A percentile compares a stretch with the other conserved stretches of the same genome.
Conservation (phyloP, 768 basidiomycete genomes). For the Amanita fuliginea region DNA sequence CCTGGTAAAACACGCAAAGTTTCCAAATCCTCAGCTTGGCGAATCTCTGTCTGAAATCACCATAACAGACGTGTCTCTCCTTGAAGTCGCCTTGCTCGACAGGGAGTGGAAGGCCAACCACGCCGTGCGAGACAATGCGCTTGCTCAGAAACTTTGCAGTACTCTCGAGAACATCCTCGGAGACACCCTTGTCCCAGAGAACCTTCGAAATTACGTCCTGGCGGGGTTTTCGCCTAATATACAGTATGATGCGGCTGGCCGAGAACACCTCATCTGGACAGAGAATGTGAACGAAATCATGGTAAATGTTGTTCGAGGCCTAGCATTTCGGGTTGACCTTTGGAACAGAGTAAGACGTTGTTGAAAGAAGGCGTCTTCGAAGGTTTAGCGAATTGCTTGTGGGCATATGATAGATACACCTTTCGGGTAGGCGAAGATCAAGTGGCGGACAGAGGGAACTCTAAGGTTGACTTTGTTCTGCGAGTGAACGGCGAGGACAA, state of each 20-base stretch:
- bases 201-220: slow-evolving; percentile 8
- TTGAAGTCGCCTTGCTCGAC: slow-evolving; percentile 9
- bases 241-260: background rate
- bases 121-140: slow-evolving; percentile 3
- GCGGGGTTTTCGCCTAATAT: slow-evolving; percentile 9
- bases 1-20: slow-evolving; percentile 10
- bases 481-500: slow-evolving; percentile 7
- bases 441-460: slow-evolving; percentile 7
- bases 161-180: slow-evolving; percentile 10
- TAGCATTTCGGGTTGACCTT: slow-evolving; percentile 8
- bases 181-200: slow-evolving; percentile 8
- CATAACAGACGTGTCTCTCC: background rate
- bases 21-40: slow-evolving; percentile 8
- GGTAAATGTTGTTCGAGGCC: slow-evolving; percentile 2
- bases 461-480: slow-evolving; percentile 10
- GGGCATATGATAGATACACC: background rate
- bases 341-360: slow-evolving; percentile 2
- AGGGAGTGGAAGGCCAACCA: slow-evolving; percentile 1
- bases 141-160: slow-evolving; percentile 9
- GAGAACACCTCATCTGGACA: slow-evolving; percentile 6
- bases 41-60: slow-evolving; percentile 6
- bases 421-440: slow-evolving; percentile 5
- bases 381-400: slow-evolving; percentile 6
- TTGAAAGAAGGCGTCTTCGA: slow-evolving; percentile 5
- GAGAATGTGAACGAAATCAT: slow-evolving; percentile 7